Conservation (phyloP, 2,329 filamentous ascomycete species). For the Uncinocarpus reesii region DNA sequence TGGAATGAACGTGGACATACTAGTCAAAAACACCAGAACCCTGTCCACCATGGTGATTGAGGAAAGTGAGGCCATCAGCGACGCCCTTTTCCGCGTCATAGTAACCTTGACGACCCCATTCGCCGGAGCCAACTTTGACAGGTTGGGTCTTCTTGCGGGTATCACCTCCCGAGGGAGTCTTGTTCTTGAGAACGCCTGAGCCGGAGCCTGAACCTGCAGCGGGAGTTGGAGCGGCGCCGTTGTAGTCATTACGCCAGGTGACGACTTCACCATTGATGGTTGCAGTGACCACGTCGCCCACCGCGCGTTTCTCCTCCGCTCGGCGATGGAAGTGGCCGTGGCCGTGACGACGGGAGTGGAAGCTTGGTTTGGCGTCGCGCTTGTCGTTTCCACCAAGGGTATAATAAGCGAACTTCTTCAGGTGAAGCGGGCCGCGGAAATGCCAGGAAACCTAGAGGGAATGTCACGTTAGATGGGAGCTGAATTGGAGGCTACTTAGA, state of each 20-base stretch:
- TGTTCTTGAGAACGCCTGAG: neutral
- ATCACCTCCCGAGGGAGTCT: neutral
- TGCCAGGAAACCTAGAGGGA: conserved; percentile 56
- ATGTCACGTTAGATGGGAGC: conserved; percentile 14
- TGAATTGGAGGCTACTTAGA: neutral
- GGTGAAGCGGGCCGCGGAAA: conserved; percentile 57
- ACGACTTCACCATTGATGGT: conserved; percentile 49
- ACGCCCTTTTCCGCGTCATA: conserved; percentile 37
- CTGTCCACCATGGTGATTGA: conserved; percentile 48
- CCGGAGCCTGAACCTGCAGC: conserved; percentile 12
- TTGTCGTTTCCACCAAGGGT: conserved; percentile 39
- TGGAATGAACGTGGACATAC: conserved; percentile 26
- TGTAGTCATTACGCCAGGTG: conserved; percentile 51
- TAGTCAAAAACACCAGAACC: conserved; percentile 47
- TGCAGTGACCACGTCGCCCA: conserved; percentile 45
- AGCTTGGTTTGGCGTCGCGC: conserved; percentile 29
- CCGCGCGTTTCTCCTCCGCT: conserved; percentile 39
- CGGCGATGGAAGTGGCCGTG: conserved; percentile 38
- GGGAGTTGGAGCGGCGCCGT: conserved; percentile 26
- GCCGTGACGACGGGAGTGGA: conserved; percentile 36
- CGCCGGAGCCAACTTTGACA: conserved; percentile 21
- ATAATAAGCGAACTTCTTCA: conserved; percentile 62
- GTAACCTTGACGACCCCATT: conserved; percentile 40
- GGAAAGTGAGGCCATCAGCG: conserved; percentile 47
- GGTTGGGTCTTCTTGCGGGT: conserved; percentile 13